phyloP scores from a whole-genome alignment of 176 grass and related monocot genomes.

The barley (Hordeum vulgare) region MorexV3_pseudomolecules_assembly NC_058519.1:618961957-618962456 shows the following conservation, averaged over 20 bases:
- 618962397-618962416: constrained; percentile 27
- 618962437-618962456: constrained; percentile 37
- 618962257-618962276: not conserved
- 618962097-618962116: not conserved
- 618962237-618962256: not conserved
- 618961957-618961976: not conserved
- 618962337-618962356: not conserved
- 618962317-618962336: constrained; percentile 29
- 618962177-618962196: not conserved
- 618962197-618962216: constrained; percentile 25
- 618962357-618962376: constrained; percentile 34
- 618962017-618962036: constrained; percentile 55
- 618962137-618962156: constrained; percentile 55
- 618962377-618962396: constrained; percentile 41
- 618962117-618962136: constrained; percentile 25
- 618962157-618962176: constrained; percentile 41
- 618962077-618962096: constrained; percentile 19
- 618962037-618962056: constrained; percentile 29
- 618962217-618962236: constrained; percentile 58
- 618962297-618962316: constrained; percentile 32
- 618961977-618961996: constrained; percentile 53
- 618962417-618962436: constrained; percentile 2
- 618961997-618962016: constrained; percentile 68
- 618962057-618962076: not conserved
- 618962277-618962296: constrained; percentile 28